Base-by-base conservation (phyloP, 2,329 filamentous ascomycete genomes). In the Alternaria longipes region DNA sequence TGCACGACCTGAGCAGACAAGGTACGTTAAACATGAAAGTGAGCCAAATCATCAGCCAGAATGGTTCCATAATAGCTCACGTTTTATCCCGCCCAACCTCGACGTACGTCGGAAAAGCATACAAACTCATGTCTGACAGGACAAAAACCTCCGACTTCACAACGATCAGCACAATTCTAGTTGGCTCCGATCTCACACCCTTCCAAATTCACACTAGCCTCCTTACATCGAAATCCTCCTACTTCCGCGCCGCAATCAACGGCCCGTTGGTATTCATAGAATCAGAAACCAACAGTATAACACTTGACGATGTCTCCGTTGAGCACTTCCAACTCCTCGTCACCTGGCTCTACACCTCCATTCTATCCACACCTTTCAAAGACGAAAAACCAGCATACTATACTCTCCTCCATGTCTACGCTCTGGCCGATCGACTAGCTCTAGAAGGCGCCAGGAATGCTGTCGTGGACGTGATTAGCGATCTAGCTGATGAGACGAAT, bases 171-270 rank as follows among this genome's bases (percentile, higher is more conserved):
- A 73, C 67, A 28, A 66, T 80, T 44, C 68, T 78, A 47, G 74
- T 84, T 30, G 82, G 83, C 26, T 73, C 78, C 40, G 71, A 76
- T 11, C 64, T 69, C 20, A 79, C 75, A 5, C 77, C 71, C 16
- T 85, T 83, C 67, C 73, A 79, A 53, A 73, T 85, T 12, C 84
- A 85, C 73, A 82, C 81, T 45, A 79, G 82, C 38, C 78, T 85
- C 32, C 76, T 85, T n/a, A 81, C 80, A 3, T 61, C 70, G 8
- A 76, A 81, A 67, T 84, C 81, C 2, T 80, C 82, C 22, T 85
- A 84, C 75, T 85, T 86, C 74, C 79, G 81, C 52, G 83, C 83
- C 42, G 82, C 83, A 4, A 80, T 85, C 47, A 81, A 80, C 30
- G 79, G 81, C 52, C 70, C 76, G 9, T 85, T 85, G 66, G 73